Evolutionary conservation across 306 rosid genomes (phyloP).

Genomic region (Cucurbita argyrosperma): DNA sequence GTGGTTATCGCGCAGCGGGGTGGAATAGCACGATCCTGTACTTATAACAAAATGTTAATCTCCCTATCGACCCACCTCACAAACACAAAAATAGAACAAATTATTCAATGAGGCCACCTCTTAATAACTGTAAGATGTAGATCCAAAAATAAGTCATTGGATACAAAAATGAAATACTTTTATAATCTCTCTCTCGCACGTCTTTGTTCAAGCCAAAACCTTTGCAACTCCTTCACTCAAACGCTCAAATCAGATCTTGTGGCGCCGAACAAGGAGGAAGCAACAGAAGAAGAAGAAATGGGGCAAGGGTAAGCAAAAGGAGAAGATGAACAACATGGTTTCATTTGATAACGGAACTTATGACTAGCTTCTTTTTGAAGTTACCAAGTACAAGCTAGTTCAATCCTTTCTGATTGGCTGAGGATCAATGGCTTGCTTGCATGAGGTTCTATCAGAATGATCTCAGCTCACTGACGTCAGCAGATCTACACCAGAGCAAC

Average conservation of each 20-base stretch:
- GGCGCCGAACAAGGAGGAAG: background rate
- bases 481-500: conserved; percentile 6
- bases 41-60: background rate
- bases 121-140: no score
- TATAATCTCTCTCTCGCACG: no score
- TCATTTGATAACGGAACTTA: conserved; percentile 29
- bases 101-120: no score
- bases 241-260: background rate
- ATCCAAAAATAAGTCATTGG: no score
- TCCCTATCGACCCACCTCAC: background rate
- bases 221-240: background rate
- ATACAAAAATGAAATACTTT: no score
- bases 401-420: conserved; percentile 2
- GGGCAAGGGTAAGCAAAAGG: conserved; percentile 48
- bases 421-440: conserved; percentile 15
- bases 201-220: background rate
- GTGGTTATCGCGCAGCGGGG: conserved; percentile 38
- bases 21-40: conserved; percentile 49
- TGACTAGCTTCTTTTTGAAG: conserved; percentile 30
- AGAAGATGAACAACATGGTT: conserved; percentile 35
- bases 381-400: conserved; percentile 24
- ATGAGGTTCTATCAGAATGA: background rate
- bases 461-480: background rate
- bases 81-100: background rate
- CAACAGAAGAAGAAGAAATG: conserved; percentile 12